phyloP scores from a whole-genome alignment of 805 yeast species.

The Candida wancherniae region DNA sequence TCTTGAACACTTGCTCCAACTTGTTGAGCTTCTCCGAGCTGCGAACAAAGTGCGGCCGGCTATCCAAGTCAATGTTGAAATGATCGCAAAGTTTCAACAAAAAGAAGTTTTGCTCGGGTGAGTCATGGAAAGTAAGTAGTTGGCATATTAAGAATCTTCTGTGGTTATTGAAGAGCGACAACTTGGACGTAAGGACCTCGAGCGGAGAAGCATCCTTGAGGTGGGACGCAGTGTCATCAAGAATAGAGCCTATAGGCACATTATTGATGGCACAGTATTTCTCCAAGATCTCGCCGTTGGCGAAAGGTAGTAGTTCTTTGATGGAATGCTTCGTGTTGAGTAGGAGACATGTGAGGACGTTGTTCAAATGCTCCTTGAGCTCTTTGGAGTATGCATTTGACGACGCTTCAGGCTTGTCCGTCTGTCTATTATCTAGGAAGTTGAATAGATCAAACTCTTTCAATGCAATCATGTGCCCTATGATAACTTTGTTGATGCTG shows the following conservation, averaged over 20 bases:
- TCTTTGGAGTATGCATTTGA: slow-evolving; percentile 3
- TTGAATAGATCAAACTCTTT: slow-evolving; percentile 30
- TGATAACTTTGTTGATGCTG: slow-evolving; percentile 33
- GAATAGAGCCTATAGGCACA: slow-evolving; percentile 21
- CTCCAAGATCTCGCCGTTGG: slow-evolving; percentile 36
- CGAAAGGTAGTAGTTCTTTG: slow-evolving; percentile 24
- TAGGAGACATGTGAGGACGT: slow-evolving; percentile 25
- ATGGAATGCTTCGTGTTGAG: slow-evolving; percentile 28
- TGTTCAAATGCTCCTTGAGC: slow-evolving; percentile 18
- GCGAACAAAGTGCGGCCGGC: slow-evolving; percentile 4
- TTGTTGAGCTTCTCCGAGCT: slow-evolving; percentile 16
- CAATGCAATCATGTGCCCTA: slow-evolving; percentile 25
- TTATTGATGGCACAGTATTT: slow-evolving; percentile 37
- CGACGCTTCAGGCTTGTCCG: background rate
- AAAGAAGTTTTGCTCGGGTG: slow-evolving; percentile 26
- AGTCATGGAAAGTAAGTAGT: slow-evolving; percentile 33
- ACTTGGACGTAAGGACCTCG: slow-evolving; percentile 15
- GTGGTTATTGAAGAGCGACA: slow-evolving; percentile 31
- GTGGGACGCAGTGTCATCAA: slow-evolving; percentile 7
- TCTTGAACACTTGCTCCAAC: slow-evolving; percentile 19
- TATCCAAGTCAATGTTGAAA: slow-evolving; percentile 9
- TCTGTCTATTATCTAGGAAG: slow-evolving; percentile 9
- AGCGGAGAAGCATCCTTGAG: slow-evolving; percentile 6
- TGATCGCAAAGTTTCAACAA: slow-evolving; percentile 24
- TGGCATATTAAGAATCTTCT: slow-evolving; percentile 37